Evolutionary conservation across 306 rosid species (phyloP).

Genomic region (Casuarina equisetifolia): DNA sequence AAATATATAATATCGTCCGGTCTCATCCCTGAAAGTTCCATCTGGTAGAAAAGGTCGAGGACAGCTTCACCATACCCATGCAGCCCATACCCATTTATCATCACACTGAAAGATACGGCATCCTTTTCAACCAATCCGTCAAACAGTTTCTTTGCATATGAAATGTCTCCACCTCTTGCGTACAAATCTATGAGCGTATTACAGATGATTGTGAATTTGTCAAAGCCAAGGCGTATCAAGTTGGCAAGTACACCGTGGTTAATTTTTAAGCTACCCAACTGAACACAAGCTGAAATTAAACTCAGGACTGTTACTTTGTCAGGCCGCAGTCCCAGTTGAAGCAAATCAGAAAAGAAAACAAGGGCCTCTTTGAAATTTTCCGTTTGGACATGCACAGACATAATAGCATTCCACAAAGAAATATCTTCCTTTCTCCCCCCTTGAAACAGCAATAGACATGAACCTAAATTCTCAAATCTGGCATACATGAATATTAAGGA

Average conservation of each 20-base stretch:
- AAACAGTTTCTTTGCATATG: slow-evolving; percentile 30
- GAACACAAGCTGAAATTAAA: slow-evolving; percentile 34
- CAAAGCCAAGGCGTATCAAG: slow-evolving; percentile 28
- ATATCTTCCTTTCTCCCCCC: slow-evolving; percentile 27
- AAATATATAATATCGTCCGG: slow-evolving; percentile 24
- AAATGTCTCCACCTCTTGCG: slow-evolving; percentile 33
- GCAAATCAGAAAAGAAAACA: slow-evolving; percentile 20
- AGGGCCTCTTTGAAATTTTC: slow-evolving; percentile 17
- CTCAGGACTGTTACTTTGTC: slow-evolving; percentile 31
- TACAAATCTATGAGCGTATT: slow-evolving; percentile 36
- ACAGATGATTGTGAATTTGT: slow-evolving; percentile 18
- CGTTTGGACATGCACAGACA: slow-evolving; percentile 27
- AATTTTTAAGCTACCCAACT: slow-evolving; percentile 22
- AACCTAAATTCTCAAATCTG: slow-evolving; percentile 21
- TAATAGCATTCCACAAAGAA: slow-evolving; percentile 37
- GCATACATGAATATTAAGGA: slow-evolving; percentile 40
- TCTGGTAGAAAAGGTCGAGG: slow-evolving; percentile 34
- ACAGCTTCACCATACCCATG: slow-evolving; percentile 37
- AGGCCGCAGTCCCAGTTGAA: slow-evolving; percentile 30
- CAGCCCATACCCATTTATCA: slow-evolving; percentile 38
- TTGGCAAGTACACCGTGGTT: slow-evolving; percentile 11
- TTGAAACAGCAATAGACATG: slow-evolving; percentile 25
- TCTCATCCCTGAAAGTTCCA: slow-evolving; percentile 25
- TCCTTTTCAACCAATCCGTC: slow-evolving; percentile 26
- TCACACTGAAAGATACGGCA: slow-evolving; percentile 33